Evolutionary conservation across 2,329 filamentous ascomycete species (phyloP), one percentile per base, ranked within the genome.

Genomic region (Fusarium ramigenum): DNA sequence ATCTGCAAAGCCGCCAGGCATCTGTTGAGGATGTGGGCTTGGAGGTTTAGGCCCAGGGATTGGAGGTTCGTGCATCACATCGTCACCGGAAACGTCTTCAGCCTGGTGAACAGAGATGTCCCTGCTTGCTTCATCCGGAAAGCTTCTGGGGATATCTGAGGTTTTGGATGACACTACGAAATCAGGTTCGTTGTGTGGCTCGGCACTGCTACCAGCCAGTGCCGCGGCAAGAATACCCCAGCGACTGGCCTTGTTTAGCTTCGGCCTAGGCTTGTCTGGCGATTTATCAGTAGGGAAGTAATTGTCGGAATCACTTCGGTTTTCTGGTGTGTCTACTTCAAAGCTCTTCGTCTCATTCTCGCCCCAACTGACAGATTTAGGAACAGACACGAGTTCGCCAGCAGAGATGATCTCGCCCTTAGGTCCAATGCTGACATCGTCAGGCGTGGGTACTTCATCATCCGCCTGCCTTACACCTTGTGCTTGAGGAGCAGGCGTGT

Each of bases 1-100:
- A 63, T 91, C 88, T 4, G 84, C 88, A 76, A 93, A 95, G 15
- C 87, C 83, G 25, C 92, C 92, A 30, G 92, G 91, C 80, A 92
- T 88, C 63, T 88, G 86, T 47, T 85, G 78, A 25, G 78, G 75
- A 57, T 83, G 82, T n/a, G 85, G 84, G 69, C 83, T 85, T 16
- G 82, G 71, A 14, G 88, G 88, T 75, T 91, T 91, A 7, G 90
- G 87, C 7, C 91, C 90, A 23, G 88, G 85, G 25, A 85, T 78
- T 34, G 88, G 88, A 21, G 88, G 87, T 11, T 79, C 80, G 21
- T 83, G 83, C 42, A 84, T 83, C 4, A 83, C 75, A 42, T 85
- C 84, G 19, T 86, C 84, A 54, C 77, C 65, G 21, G 77, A 76
- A 43, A 76, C 67, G 10, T 59, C 32, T 14, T 78, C 70, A 15